Percentiles rank a stretch among this genome's conserved stretches.
These are phyloP conservation scores for Epichloe elymi DNA, from an alignment of 2,329 filamentous ascomycete species.

Conservation along the genomic window DNA sequence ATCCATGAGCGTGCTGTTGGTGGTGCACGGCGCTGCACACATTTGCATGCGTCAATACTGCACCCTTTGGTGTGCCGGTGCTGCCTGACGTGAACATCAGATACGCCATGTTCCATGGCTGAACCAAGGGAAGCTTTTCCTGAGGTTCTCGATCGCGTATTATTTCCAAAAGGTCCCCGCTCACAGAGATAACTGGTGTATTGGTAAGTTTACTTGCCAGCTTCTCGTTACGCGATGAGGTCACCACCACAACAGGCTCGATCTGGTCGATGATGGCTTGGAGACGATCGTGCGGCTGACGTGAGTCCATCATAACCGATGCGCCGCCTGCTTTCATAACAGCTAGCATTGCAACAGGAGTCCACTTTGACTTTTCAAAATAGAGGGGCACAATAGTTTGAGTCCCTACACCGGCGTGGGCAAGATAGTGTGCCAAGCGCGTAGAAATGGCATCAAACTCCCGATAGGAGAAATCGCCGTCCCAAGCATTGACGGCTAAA, in stretches of 20 bases:
- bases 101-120: constrained; percentile 6
- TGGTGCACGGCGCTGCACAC: constrained; percentile 10
- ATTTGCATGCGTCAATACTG: constrained; percentile 11
- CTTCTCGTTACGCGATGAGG: constrained; percentile 6
- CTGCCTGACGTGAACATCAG: constrained; percentile 11
- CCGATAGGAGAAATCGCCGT: constrained; percentile 28
- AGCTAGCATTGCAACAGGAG: constrained; percentile 3
- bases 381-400: constrained; percentile 1
- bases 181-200: neutral
- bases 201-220: constrained; percentile 5
- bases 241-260: constrained; percentile 9
- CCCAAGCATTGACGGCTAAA: constrained; percentile 8
- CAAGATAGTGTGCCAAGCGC: constrained; percentile 5
- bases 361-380: constrained; percentile 7
- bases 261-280: constrained; percentile 9
- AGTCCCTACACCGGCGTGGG: constrained; percentile 1
- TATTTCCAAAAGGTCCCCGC: neutral
- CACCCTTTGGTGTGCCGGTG: constrained; percentile 15
- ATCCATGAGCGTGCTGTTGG: constrained; percentile 9
- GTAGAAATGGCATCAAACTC: constrained; percentile 13
- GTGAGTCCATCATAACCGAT: constrained; percentile 7
- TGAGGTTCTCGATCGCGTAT: neutral
- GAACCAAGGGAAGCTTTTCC: neutral
- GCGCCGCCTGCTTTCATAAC: constrained; percentile 4
- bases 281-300: constrained; percentile 8